Conservation (phyloP, 208 protist species). For the Leishmania amazonensis region DNA sequence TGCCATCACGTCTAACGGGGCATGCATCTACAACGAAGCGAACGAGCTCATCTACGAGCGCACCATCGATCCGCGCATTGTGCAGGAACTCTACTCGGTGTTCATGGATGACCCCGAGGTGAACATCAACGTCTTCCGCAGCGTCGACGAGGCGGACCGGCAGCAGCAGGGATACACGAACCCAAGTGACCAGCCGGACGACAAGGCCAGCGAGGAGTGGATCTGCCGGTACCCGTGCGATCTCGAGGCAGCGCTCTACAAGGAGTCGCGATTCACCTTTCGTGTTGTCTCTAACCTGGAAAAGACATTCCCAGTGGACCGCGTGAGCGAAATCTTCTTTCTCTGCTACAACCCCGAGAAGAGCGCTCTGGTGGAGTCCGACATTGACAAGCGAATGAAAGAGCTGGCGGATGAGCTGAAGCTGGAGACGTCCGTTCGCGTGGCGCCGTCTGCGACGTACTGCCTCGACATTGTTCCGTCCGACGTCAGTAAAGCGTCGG, state of each 20-base stretch:
- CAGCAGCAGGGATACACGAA: slow-evolving; percentile 42
- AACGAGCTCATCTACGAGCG: slow-evolving; percentile 53
- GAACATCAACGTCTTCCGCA: slow-evolving; percentile 63
- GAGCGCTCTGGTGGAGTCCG: slow-evolving; percentile 29
- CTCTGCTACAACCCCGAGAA: slow-evolving; percentile 62
- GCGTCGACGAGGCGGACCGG: slow-evolving; percentile 37
- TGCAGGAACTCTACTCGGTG: slow-evolving; percentile 46
- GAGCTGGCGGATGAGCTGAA: slow-evolving; percentile 27
- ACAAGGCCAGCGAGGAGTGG: slow-evolving; percentile 64
- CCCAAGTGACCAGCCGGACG: slow-evolving; percentile 46
- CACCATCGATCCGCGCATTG: slow-evolving; percentile 34
- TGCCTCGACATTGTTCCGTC: slow-evolving; percentile 65
- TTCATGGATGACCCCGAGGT: slow-evolving; percentile 53
- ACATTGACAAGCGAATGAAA: slow-evolving; percentile 36
- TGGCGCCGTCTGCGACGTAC: slow-evolving; percentile 51
- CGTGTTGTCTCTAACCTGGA: slow-evolving; percentile 53
- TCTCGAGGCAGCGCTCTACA: slow-evolving; percentile 49
- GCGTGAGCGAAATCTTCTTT: slow-evolving; percentile 71
- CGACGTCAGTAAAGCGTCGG: slow-evolving; percentile 64
- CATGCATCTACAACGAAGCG: slow-evolving; percentile 62
- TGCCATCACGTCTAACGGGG: slow-evolving; percentile 67
- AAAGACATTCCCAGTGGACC: slow-evolving; percentile 40
- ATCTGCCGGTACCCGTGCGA: slow-evolving; percentile 53
- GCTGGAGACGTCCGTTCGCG: slow-evolving; percentile 31
- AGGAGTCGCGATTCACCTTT: slow-evolving; percentile 49